phyloP scores from a whole-genome alignment of 1,139 yeast species.

The Chernovozyma aurita region DNA sequence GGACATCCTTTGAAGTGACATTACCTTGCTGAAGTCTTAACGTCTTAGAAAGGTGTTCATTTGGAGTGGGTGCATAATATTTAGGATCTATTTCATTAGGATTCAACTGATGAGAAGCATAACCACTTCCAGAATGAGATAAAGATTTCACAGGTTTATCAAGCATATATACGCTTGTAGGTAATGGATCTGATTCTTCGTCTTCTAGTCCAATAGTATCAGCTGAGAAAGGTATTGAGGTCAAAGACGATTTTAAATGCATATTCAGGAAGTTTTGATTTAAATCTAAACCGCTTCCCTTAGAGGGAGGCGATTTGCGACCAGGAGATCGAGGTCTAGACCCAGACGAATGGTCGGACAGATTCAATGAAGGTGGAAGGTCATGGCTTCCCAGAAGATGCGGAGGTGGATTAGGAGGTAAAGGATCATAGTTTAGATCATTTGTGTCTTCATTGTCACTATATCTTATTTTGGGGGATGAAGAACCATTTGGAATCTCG shows the following conservation, averaged over 20 bases:
- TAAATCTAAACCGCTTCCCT: background rate
- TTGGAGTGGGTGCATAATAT: conserved; percentile 46
- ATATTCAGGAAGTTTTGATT: background rate
- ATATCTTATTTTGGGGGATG: conserved; percentile 3
- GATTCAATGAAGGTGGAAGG: conserved; percentile 1
- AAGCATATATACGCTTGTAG: conserved; percentile 34
- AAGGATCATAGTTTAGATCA: conserved; percentile 7
- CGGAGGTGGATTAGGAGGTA: conserved; percentile 17
- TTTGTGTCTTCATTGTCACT: conserved; percentile 8
- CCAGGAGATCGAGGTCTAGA: conserved; percentile 1
- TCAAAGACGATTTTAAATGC: conserved; percentile 8
- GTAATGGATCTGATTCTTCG: conserved; percentile 17
- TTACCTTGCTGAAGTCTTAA: conserved; percentile 21
- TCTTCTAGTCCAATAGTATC: conserved; percentile 38
- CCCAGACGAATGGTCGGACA: conserved; percentile 5
- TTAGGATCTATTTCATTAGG: conserved; percentile 41
- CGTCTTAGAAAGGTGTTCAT: conserved; percentile 28
- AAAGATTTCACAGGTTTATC: conserved; percentile 32
- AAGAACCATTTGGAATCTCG: background rate
- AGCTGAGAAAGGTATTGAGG: conserved; percentile 42
- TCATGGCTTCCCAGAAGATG: conserved; percentile 6
- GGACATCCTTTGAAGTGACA: conserved; percentile 17
- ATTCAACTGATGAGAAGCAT: conserved; percentile 16
- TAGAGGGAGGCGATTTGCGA: conserved; percentile 8
- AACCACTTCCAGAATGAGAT: conserved; percentile 13